Conservation (phyloP, 768 basidiomycete genomes). For the Pisolithus sp. region DNA sequence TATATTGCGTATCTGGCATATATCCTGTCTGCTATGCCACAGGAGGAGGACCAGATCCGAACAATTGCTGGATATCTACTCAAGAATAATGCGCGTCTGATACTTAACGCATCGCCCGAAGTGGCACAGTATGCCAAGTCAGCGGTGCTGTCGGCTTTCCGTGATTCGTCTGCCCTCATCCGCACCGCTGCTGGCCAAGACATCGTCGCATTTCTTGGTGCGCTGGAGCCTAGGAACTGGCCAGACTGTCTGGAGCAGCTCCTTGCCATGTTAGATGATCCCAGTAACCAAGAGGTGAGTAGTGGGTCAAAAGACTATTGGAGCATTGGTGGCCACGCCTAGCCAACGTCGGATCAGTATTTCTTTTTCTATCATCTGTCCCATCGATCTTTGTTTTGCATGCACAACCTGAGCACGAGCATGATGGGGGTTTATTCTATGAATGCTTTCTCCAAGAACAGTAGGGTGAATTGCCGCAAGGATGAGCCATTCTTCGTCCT, state of each 20-base stretch:
- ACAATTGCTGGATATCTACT: slow-evolving; percentile 94
- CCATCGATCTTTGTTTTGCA: not conserved
- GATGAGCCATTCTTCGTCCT: not conserved
- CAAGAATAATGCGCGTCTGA: slow-evolving; percentile 88
- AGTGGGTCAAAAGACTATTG: not conserved
- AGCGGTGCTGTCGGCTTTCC: slow-evolving; percentile 75
- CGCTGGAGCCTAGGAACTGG: slow-evolving; percentile 89
- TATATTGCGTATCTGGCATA: slow-evolving; percentile 95
- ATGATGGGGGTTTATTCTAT: not conserved
- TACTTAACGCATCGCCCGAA: slow-evolving; percentile 59
- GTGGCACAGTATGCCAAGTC: slow-evolving; percentile 70
- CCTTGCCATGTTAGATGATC: slow-evolving; percentile 74
- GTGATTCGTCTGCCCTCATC: slow-evolving; percentile 77
- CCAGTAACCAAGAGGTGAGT: slow-evolving; percentile 80
- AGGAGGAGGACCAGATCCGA: slow-evolving; percentile 88
- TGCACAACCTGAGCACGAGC: not conserved
- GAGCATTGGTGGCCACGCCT: not conserved
- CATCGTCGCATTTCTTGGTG: slow-evolving; percentile 83
- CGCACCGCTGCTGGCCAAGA: slow-evolving; percentile 92
- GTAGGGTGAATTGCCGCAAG: not conserved
- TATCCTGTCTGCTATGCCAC: slow-evolving; percentile 73
- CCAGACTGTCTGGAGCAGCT: slow-evolving; percentile 88
- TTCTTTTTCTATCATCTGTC: not conserved
- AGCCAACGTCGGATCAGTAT: not conserved
- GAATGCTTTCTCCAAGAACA: not conserved